Base-by-base conservation (phyloP, 192 early-diverging fungal species). In the Piromyces sp. region DNA sequence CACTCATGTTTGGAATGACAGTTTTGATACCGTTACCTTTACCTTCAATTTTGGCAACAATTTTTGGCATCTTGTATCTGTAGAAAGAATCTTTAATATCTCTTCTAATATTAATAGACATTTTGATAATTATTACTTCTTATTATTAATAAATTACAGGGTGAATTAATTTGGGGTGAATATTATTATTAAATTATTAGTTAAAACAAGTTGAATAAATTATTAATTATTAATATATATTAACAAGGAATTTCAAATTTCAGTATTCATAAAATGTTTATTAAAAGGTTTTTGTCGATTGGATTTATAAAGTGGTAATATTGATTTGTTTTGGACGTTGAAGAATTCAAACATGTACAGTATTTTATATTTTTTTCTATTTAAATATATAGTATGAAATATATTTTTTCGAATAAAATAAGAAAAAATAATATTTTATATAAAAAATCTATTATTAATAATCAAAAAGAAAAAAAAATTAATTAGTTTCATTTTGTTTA, bases 1-100 rank as follows among this genome's bases (percentile, higher is more conserved):
- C 96, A 36, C 92, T 83, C 94, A 99, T 98, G 92, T 99, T 99
- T 81, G 94, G 93, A 83, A 99, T 89, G 79, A 97, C 95, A 13
- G 97, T 99, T 88, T 99, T 99, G 88, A 99, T 98, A 82, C 97
- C 97, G 89, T 99, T 99, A 79, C 97, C 97, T 87, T 94, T 95
- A 83, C 97, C 97, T 86, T 99, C 97, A 79, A 98, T 93, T 91
- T 95, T 92, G 31, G 87, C 33, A 82, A 83, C 26, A 81, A 98
- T 89, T 82, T 90, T 92, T 38, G 96, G 97, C 97, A 99, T 99
- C 89, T 97, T 98, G 93, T 99, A 99, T 79, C 97, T 94, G 90
- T 98, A 96, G 86, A 95, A 99, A 86, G 93, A 88, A 91, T 99
- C 97, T 82, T 93, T 90, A 68, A 68, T 9, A 68, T 68, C 51